A percentile compares a stretch with the other conserved stretches of the same genome.
phyloP scores from a whole-genome alignment of 139 green algal species.

The Spirogloea muscicola region DNA sequence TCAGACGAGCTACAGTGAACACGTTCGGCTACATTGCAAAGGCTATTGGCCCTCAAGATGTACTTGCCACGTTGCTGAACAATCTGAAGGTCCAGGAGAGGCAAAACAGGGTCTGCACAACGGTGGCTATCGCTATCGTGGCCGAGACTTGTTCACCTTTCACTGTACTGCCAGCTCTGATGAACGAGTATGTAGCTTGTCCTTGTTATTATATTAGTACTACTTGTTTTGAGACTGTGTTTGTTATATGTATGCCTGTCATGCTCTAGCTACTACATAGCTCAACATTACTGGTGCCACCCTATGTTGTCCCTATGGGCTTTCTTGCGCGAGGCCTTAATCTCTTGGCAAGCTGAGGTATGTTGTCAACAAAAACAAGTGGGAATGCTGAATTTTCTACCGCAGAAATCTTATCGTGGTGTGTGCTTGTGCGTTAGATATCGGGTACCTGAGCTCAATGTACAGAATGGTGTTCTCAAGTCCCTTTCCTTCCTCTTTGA shows the following conservation, averaged over 20 bases:
- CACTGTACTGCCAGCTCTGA: constrained; percentile 97
- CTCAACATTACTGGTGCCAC: too few species aligned
- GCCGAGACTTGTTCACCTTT: constrained; percentile 97
- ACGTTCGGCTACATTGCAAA: constrained; percentile 99
- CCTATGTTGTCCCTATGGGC: too few species aligned
- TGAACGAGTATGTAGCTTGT: constrained; percentile 92
- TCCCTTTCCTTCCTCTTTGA: constrained; percentile 99
- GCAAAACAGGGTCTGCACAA: constrained; percentile 98
- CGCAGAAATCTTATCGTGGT: background rate
- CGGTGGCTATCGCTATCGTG: constrained; percentile 98
- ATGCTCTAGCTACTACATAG: too few species aligned
- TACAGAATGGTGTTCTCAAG: constrained; percentile 98
- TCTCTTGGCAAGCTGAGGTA: too few species aligned
- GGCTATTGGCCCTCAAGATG: constrained; percentile 93
- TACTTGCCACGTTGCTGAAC: constrained; percentile 97
- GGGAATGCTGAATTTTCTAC: too few species aligned
- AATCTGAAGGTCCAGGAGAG: constrained; percentile 99
- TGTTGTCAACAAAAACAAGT: too few species aligned
- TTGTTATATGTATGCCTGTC: too few species aligned
- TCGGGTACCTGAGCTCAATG: constrained; percentile 52
- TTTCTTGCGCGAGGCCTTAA: too few species aligned
- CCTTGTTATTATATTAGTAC: too few species aligned
- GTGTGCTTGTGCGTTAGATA: constrained; percentile 23
- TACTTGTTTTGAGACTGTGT: too few species aligned
- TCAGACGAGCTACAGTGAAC: constrained; percentile 93